Base-by-base conservation (phyloP, 208 protist genomes). In the Leishmania aethiopica region DNA sequence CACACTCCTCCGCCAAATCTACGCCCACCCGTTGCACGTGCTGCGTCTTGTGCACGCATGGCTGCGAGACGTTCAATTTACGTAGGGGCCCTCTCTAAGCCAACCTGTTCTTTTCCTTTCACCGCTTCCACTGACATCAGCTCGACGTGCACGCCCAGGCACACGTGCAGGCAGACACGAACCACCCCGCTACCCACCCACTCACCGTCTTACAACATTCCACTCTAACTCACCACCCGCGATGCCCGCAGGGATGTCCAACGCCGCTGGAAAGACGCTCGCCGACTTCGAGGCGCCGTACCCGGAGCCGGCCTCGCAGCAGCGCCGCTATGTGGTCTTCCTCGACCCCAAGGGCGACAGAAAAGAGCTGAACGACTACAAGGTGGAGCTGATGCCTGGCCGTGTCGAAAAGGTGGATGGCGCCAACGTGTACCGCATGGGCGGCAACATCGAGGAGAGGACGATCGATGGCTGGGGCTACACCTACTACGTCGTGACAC, bases 261-360 rank as follows among this genome's bases (percentile, higher is more conserved):
- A 4, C 19, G 13, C 15, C 3, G 75, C 40, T 70, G 37, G n/a
- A 0, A 69, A 86, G 62, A 92, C 75, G 8, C 89, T 96, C 69
- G 86, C 80, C 28, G 88, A 92, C 66, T 93, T 89, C 86, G 88
- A 93, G 79, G 93, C 88, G 3, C 93, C 93, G 22, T 96, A 94
- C 87, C 93, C 93, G 3, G 82, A 88, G 79, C 88, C 93, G 28
- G 80, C 82, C 2, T 64, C 86, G 22, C 85, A 91, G 32, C 91
- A 96, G 84, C 88, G 88, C 78, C 89, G 91, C 80, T 94, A 83
- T 78, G 90, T 93, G 51, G 92, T 96, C 75, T 91, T 92, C 79
- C 91, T 94, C 70, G 89, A 94, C 25, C 75, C 80, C 35, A 90
- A 92, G 78, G 85, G 76, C 32, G 80, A 91, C 71, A 78, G 84